Evolutionary conservation across 208 protist genomes (phyloP).

Genomic region (Entamoeba histolytica): DNA sequence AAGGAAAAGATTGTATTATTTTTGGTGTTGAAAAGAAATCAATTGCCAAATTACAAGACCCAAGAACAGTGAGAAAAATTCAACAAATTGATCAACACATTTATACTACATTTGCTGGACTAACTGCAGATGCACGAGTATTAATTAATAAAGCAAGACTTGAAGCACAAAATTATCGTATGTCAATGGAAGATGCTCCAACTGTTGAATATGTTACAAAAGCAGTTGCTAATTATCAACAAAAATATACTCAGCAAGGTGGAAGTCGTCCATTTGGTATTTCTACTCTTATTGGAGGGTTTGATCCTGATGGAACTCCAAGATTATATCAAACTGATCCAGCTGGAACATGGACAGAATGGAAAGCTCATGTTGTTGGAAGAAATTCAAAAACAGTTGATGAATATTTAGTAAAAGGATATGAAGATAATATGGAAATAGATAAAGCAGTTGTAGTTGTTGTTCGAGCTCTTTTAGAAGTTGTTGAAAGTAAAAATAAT

Average conservation of each 20-base stretch:
- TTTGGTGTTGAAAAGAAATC: conserved; percentile 93
- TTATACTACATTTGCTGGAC: conserved; percentile 79
- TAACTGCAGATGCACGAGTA: conserved; percentile 92
- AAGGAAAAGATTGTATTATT: conserved; percentile 57
- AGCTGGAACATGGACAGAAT: conserved; percentile 56
- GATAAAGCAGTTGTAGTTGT: not conserved
- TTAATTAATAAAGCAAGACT: conserved; percentile 85
- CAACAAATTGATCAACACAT: conserved; percentile 86
- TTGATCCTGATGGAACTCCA: conserved; percentile 1
- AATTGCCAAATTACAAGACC: conserved; percentile 88
- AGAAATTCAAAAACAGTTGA: conserved; percentile 12
- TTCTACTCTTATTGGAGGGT: conserved; percentile 68
- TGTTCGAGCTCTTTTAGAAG: not conserved
- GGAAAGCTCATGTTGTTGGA: conserved; percentile 43
- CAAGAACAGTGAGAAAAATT: conserved; percentile 92
- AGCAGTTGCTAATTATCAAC: conserved; percentile 84
- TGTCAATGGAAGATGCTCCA: conserved; percentile 78
- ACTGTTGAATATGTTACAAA: conserved; percentile 86
- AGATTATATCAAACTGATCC: conserved; percentile 40
- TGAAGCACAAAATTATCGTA: conserved; percentile 87
- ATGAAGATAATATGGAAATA: not conserved
- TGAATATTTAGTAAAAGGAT: conserved; percentile 16
- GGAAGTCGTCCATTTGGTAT: conserved; percentile 95
- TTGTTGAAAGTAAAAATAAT: conserved; percentile 2
- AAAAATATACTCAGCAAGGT: conserved; percentile 85